Conservation (phyloP, 225 moss, liverwort and hornwort genomes). For the Lunularia cruciata region DNA sequence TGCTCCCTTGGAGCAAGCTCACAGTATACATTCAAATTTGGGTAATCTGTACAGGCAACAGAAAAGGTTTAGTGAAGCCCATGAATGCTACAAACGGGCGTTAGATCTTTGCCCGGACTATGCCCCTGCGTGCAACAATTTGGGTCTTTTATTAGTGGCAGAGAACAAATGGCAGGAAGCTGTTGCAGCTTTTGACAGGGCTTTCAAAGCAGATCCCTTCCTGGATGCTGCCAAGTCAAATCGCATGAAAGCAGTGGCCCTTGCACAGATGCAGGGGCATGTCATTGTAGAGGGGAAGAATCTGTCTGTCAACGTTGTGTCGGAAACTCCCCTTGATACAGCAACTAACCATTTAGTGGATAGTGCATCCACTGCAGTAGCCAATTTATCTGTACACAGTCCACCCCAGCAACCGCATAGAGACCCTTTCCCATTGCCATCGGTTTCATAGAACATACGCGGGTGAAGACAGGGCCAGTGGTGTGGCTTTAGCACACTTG, state of each 20-base stretch:
- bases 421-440: constrained; percentile 56
- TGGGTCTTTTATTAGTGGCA: constrained; percentile 53
- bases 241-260: constrained; percentile 60
- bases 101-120: constrained; percentile 63
- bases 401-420: constrained; percentile 27
- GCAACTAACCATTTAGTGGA: constrained; percentile 7
- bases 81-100: constrained; percentile 45
- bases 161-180: constrained; percentile 56
- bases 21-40: constrained; percentile 56
- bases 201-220: constrained; percentile 46
- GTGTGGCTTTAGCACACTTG: too few relatives aligned
- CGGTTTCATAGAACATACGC: constrained; percentile 39
- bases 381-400: constrained; percentile 18
- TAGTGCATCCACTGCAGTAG: constrained; percentile 17
- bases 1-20: constrained; percentile 54
- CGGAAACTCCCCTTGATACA: constrained; percentile 15
- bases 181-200: constrained; percentile 50
- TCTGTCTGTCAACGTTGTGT: constrained; percentile 18
- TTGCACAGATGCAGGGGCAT: constrained; percentile 38
- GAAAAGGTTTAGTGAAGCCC: constrained; percentile 52
- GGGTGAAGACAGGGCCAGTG: neutral
- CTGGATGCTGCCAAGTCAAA: constrained; percentile 64
- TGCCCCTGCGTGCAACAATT: constrained; percentile 60
- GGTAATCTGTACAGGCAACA: constrained; percentile 62
- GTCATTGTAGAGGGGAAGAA: neutral